Base-by-base conservation (phyloP, 371 early-diverging fungal genomes). In the Chytridiales sp. region DNA sequence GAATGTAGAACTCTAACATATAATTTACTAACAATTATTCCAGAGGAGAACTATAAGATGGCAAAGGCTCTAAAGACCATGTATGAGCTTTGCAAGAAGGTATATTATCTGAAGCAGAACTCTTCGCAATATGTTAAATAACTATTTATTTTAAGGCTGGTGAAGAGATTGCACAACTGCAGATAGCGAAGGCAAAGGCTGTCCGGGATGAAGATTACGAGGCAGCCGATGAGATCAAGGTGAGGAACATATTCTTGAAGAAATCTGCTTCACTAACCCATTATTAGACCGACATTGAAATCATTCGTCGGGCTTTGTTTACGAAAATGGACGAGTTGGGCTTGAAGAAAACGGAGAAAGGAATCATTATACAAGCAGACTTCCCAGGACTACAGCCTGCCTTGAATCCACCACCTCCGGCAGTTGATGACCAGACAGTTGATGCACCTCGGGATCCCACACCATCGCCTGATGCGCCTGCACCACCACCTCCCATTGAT, bases 201-300 rank as follows among this genome's bases (percentile, higher is more conserved):
- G 83, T 86, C 1, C 76, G 83, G 38, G 68, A 68, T 19, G 89
- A 89, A 57, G 88, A 90, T 30, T 90, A 85, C 64, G 89, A 88
- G 47, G 73, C 79, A 59, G 91, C 91, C 0, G 87, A 85, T 50
- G 81, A 82, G 40, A 69, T 84, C 24, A 88, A 89, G 77, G 86
- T 81, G 73, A 30, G 46, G n/a, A n/a, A n/a, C n/a, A n/a, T n/a
- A n/a, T n/a, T n/a, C n/a, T n/a, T n/a, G n/a, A n/a, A n/a, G n/a
- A n/a, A n/a, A n/a, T 24, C 19, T 5, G 24, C 9, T 59, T 49
- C 8, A 17, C 59, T 49, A n/a, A 40, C 43, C 36, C 32, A 36
- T 31, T 34, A 13, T 15, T 30, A 68, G 68, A 17, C 13, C 11
- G 64, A 70, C 34, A 67, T 66, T 38, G 58, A 63, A 4, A 42